Conservation (phyloP, 2,329 filamentous ascomycete species). For the Pyrenophora seminiperda region DNA sequence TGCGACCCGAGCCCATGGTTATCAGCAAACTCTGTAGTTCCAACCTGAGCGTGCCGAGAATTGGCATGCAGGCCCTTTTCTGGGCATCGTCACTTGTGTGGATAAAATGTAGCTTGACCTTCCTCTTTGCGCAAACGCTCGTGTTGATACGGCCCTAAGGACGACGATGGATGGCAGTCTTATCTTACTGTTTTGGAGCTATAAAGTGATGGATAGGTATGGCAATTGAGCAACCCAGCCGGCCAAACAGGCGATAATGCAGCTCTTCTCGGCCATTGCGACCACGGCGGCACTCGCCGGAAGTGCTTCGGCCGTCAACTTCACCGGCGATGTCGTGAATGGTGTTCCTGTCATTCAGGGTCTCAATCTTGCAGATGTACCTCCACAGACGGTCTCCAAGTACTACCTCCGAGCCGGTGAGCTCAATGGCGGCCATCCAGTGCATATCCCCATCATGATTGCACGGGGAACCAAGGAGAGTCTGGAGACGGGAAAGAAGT, state of each 20-base stretch:
- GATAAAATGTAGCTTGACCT: constrained; percentile 27
- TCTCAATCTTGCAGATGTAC: constrained; percentile 46
- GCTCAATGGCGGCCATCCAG: constrained; percentile 46
- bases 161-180: constrained; percentile 9
- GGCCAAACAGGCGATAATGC: constrained; percentile 24
- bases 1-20: too few species aligned
- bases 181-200: constrained; percentile 21
- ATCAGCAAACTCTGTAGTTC: background rate
- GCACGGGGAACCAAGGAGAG: constrained; percentile 47
- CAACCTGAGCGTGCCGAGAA: constrained; percentile 5
- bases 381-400: constrained; percentile 42
- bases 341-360: constrained; percentile 40
- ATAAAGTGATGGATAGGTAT: constrained; percentile 14
- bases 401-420: constrained; percentile 48
- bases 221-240: background rate
- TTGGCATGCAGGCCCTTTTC: constrained; percentile 17
- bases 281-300: constrained; percentile 24
- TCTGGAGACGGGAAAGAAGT: constrained; percentile 43
- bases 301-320: constrained; percentile 30
- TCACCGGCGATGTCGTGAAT: constrained; percentile 42
- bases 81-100: constrained; percentile 38
- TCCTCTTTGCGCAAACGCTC: constrained; percentile 35
- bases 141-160: constrained; percentile 3
- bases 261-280: constrained; percentile 30
- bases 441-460: constrained; percentile 48